Conservation (phyloP, 371 early-diverging fungal genomes). For the Capillidium heterosporum region DNA sequence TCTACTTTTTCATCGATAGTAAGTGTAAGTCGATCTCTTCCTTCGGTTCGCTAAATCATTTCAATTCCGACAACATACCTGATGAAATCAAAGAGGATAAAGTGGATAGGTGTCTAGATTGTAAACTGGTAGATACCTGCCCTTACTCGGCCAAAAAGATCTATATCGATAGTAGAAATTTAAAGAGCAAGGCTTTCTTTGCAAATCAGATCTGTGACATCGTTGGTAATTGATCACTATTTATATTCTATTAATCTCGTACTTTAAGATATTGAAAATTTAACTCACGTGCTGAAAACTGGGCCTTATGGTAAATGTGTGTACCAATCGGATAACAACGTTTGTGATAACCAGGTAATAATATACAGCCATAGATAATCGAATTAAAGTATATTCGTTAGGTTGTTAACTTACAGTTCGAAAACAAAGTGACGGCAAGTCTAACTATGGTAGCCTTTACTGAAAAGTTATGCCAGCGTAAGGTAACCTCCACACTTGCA, state of each 20-base stretch:
- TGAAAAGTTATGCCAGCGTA: not conserved
- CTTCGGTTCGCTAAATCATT: conserved; percentile 31
- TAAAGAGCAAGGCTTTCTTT: conserved; percentile 21
- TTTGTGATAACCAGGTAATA: conserved; percentile 30
- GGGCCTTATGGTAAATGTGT: conserved; percentile 39
- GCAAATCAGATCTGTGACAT: conserved; percentile 16
- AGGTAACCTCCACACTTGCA: not conserved
- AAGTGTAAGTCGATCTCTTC: conserved; percentile 15
- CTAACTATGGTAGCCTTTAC: conserved; percentile 7
- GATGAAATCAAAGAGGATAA: conserved; percentile 21
- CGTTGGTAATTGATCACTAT: conserved; percentile 6
- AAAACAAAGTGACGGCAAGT: conserved; percentile 3
- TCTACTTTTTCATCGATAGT: conserved; percentile 7
- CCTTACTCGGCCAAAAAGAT: conserved; percentile 29
- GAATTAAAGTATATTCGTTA: not conserved
- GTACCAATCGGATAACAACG: conserved; percentile 39
- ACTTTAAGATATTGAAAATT: conserved; percentile 18
- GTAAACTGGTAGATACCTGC: conserved; percentile 21
- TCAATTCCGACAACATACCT: conserved; percentile 26
- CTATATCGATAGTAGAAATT: conserved; percentile 17
- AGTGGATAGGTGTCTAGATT: conserved; percentile 21
- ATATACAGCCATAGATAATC: no score
- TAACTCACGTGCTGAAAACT: conserved; percentile 16
- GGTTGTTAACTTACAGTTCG: conserved; percentile 8
- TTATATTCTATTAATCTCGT: not conserved